These are phyloP conservation scores for Russula foetens DNA, from an alignment of 768 basidiomycete genomes.

Conservation along the genomic window DNA sequence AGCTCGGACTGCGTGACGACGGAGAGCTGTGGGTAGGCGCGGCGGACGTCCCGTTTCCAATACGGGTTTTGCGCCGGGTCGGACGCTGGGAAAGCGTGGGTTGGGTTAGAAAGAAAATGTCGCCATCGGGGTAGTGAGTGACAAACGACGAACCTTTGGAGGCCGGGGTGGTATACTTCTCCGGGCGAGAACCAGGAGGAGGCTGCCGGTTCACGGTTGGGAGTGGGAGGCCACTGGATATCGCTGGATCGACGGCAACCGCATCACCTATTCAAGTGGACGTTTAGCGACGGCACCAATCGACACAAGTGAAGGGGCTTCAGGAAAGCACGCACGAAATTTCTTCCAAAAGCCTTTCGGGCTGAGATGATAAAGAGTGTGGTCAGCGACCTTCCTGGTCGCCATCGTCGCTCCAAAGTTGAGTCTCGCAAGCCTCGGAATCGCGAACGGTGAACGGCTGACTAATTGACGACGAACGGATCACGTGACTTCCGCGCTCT, in stretches of 20 bases:
- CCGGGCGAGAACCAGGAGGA: constrained; percentile 81
- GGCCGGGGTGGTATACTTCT: constrained; percentile 80
- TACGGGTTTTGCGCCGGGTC: constrained; percentile 87
- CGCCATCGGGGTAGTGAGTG: constrained; percentile 1
- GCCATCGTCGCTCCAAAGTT: constrained; percentile 41
- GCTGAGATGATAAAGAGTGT: constrained; percentile 83
- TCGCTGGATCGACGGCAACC: constrained; percentile 79
- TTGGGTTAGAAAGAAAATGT: constrained; percentile 13
- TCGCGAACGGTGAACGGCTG: background rate
- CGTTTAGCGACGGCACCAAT: background rate
- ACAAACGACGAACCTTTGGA: constrained; percentile 58
- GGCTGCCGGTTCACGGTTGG: constrained; percentile 68
- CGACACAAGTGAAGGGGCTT: too few species aligned
- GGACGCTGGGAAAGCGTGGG: constrained; percentile 49
- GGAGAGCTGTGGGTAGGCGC: constrained; percentile 87
- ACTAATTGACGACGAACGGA: background rate
- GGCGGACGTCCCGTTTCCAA: constrained; percentile 93
- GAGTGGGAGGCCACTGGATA: constrained; percentile 84
- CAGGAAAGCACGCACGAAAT: constrained; percentile 54
- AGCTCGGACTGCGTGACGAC: constrained; percentile 81
- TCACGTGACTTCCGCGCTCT: too few species aligned
- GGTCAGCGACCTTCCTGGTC: constrained; percentile 74
- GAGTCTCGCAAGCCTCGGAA: background rate
- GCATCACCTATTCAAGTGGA: constrained; percentile 58
- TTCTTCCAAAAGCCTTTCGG: constrained; percentile 96